Base-by-base conservation (phyloP, 352 stramenopile genomes). In the Peronospora destructor region DNA sequence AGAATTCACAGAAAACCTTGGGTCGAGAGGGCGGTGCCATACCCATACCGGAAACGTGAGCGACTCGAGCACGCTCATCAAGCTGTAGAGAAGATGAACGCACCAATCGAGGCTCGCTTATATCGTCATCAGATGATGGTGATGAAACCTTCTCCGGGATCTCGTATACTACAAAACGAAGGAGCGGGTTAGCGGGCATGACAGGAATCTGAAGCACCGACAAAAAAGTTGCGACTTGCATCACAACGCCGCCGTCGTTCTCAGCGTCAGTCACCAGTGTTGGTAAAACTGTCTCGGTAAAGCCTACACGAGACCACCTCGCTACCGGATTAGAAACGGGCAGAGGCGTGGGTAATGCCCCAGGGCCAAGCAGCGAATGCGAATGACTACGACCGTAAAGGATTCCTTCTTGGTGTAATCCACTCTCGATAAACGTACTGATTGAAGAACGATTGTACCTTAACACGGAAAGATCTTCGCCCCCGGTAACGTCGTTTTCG, bases 81-180 rank as follows among this genome's bases (percentile, higher is more conserved):
- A 84, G 58, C 28, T 84, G 68, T 42, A 73, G 60, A 7, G 71
- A 80, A 32, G 64, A 81, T 32, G 69, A 56, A 39, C 64, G 63
- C 54, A 68, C 47, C 53, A 72, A 4, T 35, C 53, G 45, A n/a
- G 55, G 66, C 33, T 56, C 61, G 10, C 38, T 50, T 7, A 53
- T 4, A 13, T 71, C 63, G 12, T 35, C 40, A 25, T 63, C 49
- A 37, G 33, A 43, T 28, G 52, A 54, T 3, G 66, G 61, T 6
- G 66, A 66, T 6, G 66, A 66, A 7, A 49, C 35, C 19, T 56
- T 72, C 25, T 87, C 78, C n/a, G 66, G 65, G n/a, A 89, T 65
- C 49, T 89, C 76, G 53, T 92, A 90, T 32, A 90, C 74, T 2
- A 92, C 76, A 39, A 92, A 92, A 9, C 81, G 81, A 19, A 92